Conservation (phyloP, 108 stramenopile species). For the Cyclotella cryptica region DNA sequence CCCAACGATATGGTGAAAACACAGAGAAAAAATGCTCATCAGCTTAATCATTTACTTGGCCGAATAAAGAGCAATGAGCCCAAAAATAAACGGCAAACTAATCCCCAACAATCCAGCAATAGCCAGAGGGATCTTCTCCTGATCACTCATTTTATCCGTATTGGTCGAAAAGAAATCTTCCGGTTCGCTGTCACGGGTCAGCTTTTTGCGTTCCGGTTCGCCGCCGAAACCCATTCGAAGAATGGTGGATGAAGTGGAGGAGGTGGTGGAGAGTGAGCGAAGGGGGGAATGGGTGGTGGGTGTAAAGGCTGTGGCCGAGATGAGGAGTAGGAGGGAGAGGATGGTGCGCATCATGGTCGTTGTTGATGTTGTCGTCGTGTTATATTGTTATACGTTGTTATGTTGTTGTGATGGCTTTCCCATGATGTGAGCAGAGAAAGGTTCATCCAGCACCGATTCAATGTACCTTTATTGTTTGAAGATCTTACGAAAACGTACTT, state of each 20-base stretch:
- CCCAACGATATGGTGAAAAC: not conserved
- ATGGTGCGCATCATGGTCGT: conserved; percentile 17
- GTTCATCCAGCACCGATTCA: too few species aligned
- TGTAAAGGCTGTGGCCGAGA: conserved; percentile 15
- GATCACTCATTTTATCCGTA: conserved; percentile 89
- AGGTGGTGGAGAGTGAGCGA: not conserved
- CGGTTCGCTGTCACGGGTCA: conserved; percentile 86
- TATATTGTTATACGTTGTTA: too few species aligned
- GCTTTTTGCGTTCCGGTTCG: conserved; percentile 62
- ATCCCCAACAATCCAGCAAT: conserved; percentile 80
- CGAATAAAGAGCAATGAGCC: conserved; percentile 87
- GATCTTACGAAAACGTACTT: too few species aligned
- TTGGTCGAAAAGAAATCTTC: conserved; percentile 86
- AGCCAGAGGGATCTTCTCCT: conserved; percentile 90
- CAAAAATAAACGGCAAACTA: conserved; percentile 83
- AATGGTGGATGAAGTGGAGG: not conserved
- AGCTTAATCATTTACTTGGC: conserved; percentile 55
- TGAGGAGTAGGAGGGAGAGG: conserved; percentile 5
- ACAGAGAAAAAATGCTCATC: not conserved
- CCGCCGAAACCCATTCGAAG: conserved; percentile 56
- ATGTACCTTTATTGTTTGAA: too few species aligned
- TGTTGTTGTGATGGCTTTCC: not conserved
- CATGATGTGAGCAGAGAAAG: too few species aligned
- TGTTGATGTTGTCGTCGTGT: not conserved
- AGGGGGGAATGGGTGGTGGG: conserved; percentile 2